Conservation (phyloP, 768 basidiomycete species). For the Imleria badia region DNA sequence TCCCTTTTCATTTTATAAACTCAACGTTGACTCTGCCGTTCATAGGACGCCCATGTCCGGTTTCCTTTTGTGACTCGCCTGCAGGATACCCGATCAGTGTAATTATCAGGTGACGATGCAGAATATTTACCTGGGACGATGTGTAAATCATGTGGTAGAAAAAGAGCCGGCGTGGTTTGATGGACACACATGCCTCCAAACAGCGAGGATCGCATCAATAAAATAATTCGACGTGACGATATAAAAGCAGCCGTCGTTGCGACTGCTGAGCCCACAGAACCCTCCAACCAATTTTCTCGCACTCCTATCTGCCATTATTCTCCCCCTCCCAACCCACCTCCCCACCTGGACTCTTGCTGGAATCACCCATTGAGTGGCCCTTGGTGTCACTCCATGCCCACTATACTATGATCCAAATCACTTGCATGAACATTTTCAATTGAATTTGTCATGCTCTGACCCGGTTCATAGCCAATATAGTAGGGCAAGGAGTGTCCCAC, state of each 20-base stretch:
- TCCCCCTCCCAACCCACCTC: background rate
- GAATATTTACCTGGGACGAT: constrained; percentile 3
- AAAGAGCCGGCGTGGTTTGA: constrained; percentile 8
- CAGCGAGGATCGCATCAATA: background rate
- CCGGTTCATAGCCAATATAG: constrained; percentile 65
- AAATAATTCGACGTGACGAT: constrained; percentile 7
- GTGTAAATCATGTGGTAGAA: constrained; percentile 25
- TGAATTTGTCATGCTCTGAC: constrained; percentile 33
- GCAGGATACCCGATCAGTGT: constrained; percentile 25
- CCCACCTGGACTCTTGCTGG: constrained; percentile 10
- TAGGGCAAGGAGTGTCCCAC: constrained; percentile 42
- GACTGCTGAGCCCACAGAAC: background rate
- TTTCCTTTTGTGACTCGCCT: constrained; percentile 27
- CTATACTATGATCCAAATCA: constrained; percentile 42
- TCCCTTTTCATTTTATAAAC: constrained; percentile 11
- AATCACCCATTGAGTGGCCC: constrained; percentile 16
- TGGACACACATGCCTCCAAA: constrained; percentile 11
- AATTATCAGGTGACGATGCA: constrained; percentile 20
- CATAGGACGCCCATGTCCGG: constrained; percentile 4
- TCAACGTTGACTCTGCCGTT: constrained; percentile 23
- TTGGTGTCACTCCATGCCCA: constrained; percentile 32
- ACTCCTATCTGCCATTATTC: constrained; percentile 10
- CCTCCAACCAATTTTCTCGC: constrained; percentile 19
- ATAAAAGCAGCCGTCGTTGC: constrained; percentile 19
- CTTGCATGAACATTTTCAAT: constrained; percentile 30